Conservation (phyloP, 176 grass and related monocot species). For the Puya raimondii region DNA sequence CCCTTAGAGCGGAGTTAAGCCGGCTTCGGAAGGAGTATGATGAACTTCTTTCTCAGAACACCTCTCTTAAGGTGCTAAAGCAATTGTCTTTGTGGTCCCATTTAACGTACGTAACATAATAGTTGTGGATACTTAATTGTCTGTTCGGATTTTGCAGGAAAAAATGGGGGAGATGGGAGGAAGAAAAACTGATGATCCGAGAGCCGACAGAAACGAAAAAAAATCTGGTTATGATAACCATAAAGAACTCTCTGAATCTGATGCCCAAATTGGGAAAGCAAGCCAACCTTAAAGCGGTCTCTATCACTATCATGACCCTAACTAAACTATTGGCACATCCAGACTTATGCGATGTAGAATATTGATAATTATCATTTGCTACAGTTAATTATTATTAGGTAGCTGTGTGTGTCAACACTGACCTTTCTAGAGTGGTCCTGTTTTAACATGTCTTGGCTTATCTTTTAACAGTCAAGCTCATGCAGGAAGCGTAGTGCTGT, state of each 20-base stretch:
- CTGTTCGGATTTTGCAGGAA: slow-evolving; percentile 36
- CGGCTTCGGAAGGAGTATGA: slow-evolving; percentile 73
- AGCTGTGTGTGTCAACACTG: background rate
- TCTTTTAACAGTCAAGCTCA: slow-evolving; percentile 2
- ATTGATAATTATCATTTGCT: background rate
- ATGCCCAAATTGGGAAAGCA: background rate
- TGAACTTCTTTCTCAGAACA: slow-evolving; percentile 61
- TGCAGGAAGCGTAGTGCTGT: background rate
- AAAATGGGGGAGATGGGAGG: slow-evolving; percentile 28
- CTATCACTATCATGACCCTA: background rate
- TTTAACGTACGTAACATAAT: background rate
- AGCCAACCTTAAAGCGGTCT: background rate
- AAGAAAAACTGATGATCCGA: slow-evolving; percentile 20
- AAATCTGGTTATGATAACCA: background rate
- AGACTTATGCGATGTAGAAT: background rate
- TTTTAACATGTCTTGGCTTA: slow-evolving; percentile 2
- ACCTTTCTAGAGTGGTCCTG: background rate
- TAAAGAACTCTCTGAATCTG: background rate
- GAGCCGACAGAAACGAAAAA: slow-evolving; percentile 25
- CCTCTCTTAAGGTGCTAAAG: slow-evolving; percentile 69
- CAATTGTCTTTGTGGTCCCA: background rate
- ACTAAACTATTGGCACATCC: background rate
- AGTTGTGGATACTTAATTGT: background rate
- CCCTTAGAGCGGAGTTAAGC: slow-evolving; percentile 58
- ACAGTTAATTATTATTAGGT: background rate